Base-by-base conservation (phyloP, 768 basidiomycete genomes). In the Calocera viscosa region DNA sequence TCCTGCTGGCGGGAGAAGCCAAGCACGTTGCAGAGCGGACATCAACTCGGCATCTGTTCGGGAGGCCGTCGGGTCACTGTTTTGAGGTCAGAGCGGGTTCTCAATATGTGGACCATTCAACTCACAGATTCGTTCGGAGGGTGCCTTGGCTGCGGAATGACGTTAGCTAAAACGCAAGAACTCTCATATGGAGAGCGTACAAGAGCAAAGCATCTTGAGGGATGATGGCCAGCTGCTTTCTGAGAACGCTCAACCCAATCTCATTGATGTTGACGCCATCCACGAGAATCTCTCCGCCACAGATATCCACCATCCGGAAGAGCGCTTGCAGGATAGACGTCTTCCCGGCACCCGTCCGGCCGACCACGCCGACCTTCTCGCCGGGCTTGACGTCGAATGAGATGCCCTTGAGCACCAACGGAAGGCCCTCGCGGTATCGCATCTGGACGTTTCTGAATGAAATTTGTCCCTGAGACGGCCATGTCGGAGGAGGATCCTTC, bases 121-220 rank as follows among this genome's bases (percentile, higher is more conserved):
- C 72, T 67, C 26, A 73, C 82, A 83, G 67, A 73, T 81, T 81
- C 68, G 84, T 75, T 69, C 83, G 74, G 39, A 82, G 68, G 0
- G 81, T 81, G 0, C 82, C 82, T 16, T 80, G 69, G 73, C 67
- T 69, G 28, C 11, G 10, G 35, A 35, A 14, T 12, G 8, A 16
- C 26, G 16, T 35, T 17, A 24, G 8, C 19, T 24, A 30, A 30
- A 47, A n/a, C 32, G n/a, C 53, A 63, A 71, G 53, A 53, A 63
- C 74, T 64, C 19, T 76, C 71, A 10, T 72, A 72, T 7, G 72
- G 74, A 40, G 60, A 68, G 41, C 69, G n/a, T 26, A 65, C 67
- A 84, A 86, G n/a, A 86, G 72, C 19, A 81, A 79, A 19, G 77
- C 78, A 49, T 86, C 84, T 74, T 88, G 89, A 0, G 88, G 89